These are phyloP conservation scores for Glomus cerebriforme DNA, from an alignment of 192 early-diverging fungal species.

Conservation along the genomic window DNA sequence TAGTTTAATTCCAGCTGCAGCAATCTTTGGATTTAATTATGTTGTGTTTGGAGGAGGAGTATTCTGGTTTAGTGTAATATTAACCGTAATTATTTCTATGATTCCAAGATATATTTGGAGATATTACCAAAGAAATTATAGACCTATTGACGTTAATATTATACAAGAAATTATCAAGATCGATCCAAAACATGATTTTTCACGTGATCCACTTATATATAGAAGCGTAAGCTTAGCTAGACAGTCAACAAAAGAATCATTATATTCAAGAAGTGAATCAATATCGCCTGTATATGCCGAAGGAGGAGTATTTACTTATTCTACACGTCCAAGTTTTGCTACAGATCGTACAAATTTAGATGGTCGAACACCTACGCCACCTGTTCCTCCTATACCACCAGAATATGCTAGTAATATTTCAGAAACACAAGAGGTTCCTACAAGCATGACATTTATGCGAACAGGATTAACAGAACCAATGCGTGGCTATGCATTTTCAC, in stretches of 20 bases:
- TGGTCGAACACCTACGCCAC: too few relatives aligned
- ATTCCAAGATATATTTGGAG: constrained; percentile 67
- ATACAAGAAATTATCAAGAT: constrained; percentile 49
- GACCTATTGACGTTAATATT: constrained; percentile 62
- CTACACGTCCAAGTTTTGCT: constrained; percentile 4
- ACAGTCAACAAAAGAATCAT: neutral
- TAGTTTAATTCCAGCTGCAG: constrained; percentile 52
- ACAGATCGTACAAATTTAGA: constrained; percentile 17
- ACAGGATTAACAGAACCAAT: constrained; percentile 25
- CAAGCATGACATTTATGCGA: constrained; percentile 27
- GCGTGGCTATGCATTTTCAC: constrained; percentile 34
- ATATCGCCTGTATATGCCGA: neutral
- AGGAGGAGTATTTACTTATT: neutral
- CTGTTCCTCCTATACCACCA: too few relatives aligned
- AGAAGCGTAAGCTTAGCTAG: neutral
- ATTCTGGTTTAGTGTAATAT: constrained; percentile 71
- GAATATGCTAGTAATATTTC: neutral
- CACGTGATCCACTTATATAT: neutral
- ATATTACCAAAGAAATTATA: constrained; percentile 59
- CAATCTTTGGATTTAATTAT: constrained; percentile 61
- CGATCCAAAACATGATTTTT: constrained; percentile 14
- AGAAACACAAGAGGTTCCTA: neutral
- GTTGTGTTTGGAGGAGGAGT: constrained; percentile 58
- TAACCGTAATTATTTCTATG: constrained; percentile 67
- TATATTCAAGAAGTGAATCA: neutral